Conservation (phyloP, 805 yeast genomes). For the Metschnikowia santaceciliae region DNA sequence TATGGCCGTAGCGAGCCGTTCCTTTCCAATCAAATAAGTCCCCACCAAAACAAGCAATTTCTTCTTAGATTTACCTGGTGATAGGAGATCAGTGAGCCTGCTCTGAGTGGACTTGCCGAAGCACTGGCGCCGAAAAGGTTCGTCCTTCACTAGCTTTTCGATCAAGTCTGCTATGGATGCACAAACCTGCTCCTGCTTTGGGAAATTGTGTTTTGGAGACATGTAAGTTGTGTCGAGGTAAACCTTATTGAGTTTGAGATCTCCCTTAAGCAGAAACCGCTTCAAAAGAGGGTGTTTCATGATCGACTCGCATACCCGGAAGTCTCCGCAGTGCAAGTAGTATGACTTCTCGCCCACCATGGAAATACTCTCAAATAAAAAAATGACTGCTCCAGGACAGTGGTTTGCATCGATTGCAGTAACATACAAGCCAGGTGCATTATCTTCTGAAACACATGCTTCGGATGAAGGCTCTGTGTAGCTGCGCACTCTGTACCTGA, state of each 20-base stretch:
- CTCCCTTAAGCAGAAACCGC: constrained; percentile 17
- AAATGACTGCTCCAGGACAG: constrained; percentile 92
- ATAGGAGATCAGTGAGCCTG: constrained; percentile 37
- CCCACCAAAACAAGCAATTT: constrained; percentile 67
- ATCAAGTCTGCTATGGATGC: constrained; percentile 54
- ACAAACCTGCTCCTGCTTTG: constrained; percentile 70
- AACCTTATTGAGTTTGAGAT: constrained; percentile 47
- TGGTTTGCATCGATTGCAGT: constrained; percentile 83
- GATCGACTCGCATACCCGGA: constrained; percentile 61
- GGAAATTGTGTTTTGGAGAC: constrained; percentile 70
- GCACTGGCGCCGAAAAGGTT: constrained; percentile 25
- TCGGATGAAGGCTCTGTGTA: constrained; percentile 16
- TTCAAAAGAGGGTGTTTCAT: constrained; percentile 34
- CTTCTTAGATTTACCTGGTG: constrained; percentile 16
- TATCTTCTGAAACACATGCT: constrained; percentile 11
- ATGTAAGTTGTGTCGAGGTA: constrained; percentile 91
- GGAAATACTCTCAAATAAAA: constrained; percentile 54
- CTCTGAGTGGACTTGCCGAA: constrained; percentile 35
- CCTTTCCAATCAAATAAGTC: constrained; percentile 91
- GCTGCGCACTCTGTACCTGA: constrained; percentile 30
- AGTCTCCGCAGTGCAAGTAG: constrained; percentile 89
- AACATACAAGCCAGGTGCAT: constrained; percentile 44
- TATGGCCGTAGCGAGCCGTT: constrained; percentile 67
- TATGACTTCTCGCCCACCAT: constrained; percentile 21
- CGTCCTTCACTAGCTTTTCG: constrained; percentile 26